Evolutionary conservation across 2,329 filamentous ascomycete genomes (phyloP).

Genomic region (Neobulgaria alba): DNA sequence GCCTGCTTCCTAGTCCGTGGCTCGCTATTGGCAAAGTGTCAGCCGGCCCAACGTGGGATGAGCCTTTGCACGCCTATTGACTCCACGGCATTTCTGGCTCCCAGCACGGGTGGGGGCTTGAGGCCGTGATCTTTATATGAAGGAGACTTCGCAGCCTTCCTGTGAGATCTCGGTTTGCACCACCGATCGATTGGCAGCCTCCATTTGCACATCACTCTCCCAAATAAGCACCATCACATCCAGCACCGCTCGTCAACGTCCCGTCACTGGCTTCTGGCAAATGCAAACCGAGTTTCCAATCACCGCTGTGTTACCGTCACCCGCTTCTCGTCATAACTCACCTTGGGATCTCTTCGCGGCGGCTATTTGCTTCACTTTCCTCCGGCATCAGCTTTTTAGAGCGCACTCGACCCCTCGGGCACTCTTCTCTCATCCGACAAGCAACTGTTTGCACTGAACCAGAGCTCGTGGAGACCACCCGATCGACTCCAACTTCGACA

Average conservation of each 20-base stretch:
- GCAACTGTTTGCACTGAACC: too few species aligned
- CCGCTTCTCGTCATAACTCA: conserved; percentile 13
- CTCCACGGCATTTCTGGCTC: conserved; percentile 2
- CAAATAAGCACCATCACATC: too few species aligned
- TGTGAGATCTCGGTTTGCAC: conserved; percentile 16
- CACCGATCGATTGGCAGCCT: conserved; percentile 18
- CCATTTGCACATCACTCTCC: conserved; percentile 17
- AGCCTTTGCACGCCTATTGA: conserved; percentile 10
- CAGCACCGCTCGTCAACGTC: neutral
- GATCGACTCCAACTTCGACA: conserved; percentile 1
- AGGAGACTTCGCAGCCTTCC: conserved; percentile 12
- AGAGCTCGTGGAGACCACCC: too few species aligned
- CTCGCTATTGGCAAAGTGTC: conserved; percentile 23
- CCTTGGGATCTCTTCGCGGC: conserved; percentile 16
- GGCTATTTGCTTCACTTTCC: conserved; percentile 21
- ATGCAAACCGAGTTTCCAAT: neutral
- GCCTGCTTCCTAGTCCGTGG: conserved; percentile 15
- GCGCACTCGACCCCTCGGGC: conserved; percentile 1
- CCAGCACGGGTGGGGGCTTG: conserved; percentile 14
- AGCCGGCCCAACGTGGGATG: conserved; percentile 19
- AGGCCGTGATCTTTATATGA: conserved; percentile 23
- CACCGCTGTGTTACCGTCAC: conserved; percentile 6
- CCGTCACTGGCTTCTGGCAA: neutral
- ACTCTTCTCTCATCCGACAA: too few species aligned
- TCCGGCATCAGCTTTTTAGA: conserved; percentile 5